Percentiles rank a stretch among this genome's conserved stretches.
Evolutionary conservation across 179 eudicot genomes (phyloP).

Genomic region (Beta lomatogona): DNA sequence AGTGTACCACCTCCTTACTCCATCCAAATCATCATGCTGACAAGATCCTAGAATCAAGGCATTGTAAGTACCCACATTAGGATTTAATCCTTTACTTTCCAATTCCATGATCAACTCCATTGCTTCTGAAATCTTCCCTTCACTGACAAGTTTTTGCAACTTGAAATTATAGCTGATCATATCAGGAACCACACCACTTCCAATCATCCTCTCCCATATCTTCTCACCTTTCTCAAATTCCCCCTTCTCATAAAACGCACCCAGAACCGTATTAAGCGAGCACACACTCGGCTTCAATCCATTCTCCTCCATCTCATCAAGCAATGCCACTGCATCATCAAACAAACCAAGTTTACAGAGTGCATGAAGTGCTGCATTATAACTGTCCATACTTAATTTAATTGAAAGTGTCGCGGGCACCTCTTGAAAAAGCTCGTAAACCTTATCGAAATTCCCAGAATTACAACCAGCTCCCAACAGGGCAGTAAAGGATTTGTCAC

Average conservation of each 20-base stretch:
- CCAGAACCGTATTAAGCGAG: conserved; percentile 40
- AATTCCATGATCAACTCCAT: conserved; percentile 37
- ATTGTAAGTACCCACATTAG: conserved; percentile 34
- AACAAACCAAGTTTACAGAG: conserved; percentile 46
- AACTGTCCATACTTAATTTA: conserved; percentile 33
- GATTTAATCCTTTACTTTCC: conserved; percentile 31
- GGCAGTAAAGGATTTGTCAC: conserved; percentile 3
- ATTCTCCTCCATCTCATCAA: conserved; percentile 48
- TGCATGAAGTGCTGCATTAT: conserved; percentile 40
- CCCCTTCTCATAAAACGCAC: conserved; percentile 31
- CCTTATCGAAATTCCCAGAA: conserved; percentile 34
- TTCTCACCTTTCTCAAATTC: conserved; percentile 35
- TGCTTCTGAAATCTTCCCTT: conserved; percentile 35
- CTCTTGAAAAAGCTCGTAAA: conserved; percentile 35
- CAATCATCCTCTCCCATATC: conserved; percentile 46
- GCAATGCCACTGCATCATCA: conserved; percentile 38
- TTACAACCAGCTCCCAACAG: conserved; percentile 36
- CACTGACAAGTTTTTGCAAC: conserved; percentile 36
- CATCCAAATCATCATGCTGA: conserved; percentile 35
- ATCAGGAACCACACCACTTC: conserved; percentile 38
- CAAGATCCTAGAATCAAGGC: conserved; percentile 41
- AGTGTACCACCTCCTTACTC: conserved; percentile 38
- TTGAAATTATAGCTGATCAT: conserved; percentile 37
- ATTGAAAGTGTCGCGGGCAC: conserved; percentile 41
- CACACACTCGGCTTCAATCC: conserved; percentile 33